phyloP scores from a whole-genome alignment of 2,329 filamentous ascomycete species.

The Celoporthe dispersa region DNA sequence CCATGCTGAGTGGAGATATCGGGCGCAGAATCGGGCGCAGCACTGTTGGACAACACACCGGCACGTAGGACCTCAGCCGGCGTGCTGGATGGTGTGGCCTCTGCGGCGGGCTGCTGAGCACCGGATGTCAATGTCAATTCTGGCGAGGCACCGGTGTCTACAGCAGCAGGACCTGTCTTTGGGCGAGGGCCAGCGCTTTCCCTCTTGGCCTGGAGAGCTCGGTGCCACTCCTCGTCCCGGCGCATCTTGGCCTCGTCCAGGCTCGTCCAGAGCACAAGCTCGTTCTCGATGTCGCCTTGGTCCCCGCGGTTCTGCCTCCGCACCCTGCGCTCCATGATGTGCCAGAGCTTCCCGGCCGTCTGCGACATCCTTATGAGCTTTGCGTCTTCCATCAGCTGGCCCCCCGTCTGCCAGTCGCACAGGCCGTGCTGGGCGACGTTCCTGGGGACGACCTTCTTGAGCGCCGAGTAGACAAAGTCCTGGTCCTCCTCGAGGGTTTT shows the following conservation, averaged over 20 bases:
- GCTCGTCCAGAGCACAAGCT: constrained; percentile 19
- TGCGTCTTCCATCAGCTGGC: constrained; percentile 33
- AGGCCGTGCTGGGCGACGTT: constrained; percentile 45
- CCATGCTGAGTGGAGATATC: not conserved
- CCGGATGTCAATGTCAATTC: not conserved
- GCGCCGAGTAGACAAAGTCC: constrained; percentile 42
- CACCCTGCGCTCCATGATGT: constrained; percentile 23
- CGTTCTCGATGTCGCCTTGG: not conserved
- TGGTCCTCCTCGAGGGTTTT: constrained; percentile 32
- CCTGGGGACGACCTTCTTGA: constrained; percentile 46
- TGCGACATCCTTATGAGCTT: constrained; percentile 23
- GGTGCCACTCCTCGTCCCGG: not conserved
- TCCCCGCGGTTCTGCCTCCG: constrained; percentile 15
- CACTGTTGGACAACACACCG: not conserved
- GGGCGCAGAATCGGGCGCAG: not conserved
- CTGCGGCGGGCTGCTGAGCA: not conserved
- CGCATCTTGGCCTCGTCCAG: not conserved
- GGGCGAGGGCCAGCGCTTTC: not conserved
- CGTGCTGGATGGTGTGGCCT: not conserved
- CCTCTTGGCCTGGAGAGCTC: not conserved
- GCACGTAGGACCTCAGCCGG: not conserved
- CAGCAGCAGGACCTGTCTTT: too few relatives aligned
- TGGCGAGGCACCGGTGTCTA: not conserved
- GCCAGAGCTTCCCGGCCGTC: constrained; percentile 28
- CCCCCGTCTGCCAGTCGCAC: constrained; percentile 47